These are phyloP conservation scores for Acanthamoeba rhysodes DNA, from an alignment of 208 protist genomes.

Conservation along the genomic window DNA sequence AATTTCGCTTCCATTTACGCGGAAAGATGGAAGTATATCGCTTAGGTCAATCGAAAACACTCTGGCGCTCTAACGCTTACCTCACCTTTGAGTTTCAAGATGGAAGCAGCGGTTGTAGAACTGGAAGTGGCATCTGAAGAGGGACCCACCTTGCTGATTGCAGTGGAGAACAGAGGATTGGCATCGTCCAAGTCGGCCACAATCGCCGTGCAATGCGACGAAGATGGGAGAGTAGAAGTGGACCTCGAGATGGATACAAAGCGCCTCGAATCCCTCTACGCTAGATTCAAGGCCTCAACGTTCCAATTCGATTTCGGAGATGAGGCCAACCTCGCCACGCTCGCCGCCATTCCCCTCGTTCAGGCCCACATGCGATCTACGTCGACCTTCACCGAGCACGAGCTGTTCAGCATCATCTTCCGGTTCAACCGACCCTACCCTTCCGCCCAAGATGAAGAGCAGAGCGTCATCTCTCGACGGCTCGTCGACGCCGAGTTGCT, in stretches of 20 bases:
- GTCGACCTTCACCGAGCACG: conserved; percentile 34
- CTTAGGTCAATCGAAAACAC: neutral
- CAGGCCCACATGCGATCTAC: neutral
- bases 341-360: conserved; percentile 21
- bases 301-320: conserved; percentile 12
- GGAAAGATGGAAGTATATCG: neutral
- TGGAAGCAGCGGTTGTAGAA: neutral
- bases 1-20: neutral
- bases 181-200: neutral
- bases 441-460: neutral
- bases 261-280: neutral
- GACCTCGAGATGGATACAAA: neutral
- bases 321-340: conserved; percentile 52
- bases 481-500: conserved; percentile 9
- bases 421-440: conserved; percentile 10
- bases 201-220: neutral
- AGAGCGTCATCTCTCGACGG: neutral
- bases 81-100: neutral
- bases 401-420: conserved; percentile 66
- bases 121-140: no score
- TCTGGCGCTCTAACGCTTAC: neutral
- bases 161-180: neutral
- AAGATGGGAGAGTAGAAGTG: neutral
- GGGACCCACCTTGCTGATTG: no score
- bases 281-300: conserved; percentile 22